phyloP scores from a whole-genome alignment of 345 rosid species.

The Rhizophora apiculata region DNA sequence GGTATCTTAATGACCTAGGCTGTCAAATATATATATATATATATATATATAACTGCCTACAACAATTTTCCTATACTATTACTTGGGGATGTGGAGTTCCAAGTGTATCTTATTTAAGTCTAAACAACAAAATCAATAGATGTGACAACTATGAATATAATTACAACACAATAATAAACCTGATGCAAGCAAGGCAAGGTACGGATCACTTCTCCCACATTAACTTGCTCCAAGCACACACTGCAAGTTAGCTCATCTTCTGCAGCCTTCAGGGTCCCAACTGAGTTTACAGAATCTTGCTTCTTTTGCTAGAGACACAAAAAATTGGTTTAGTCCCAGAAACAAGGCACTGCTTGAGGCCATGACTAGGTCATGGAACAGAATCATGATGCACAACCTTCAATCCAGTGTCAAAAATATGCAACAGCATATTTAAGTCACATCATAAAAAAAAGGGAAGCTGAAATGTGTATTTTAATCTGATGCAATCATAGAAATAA shows the following conservation, averaged over 20 bases:
- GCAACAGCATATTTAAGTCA: too few relatives aligned
- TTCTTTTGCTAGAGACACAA: conserved; percentile 37
- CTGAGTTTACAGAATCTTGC: conserved; percentile 38
- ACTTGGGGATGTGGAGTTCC: too few relatives aligned
- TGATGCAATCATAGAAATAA: too few relatives aligned
- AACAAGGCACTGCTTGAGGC: too few relatives aligned
- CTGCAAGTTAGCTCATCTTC: conserved; percentile 74
- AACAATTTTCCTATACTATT: too few relatives aligned
- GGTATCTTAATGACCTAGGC: too few relatives aligned
- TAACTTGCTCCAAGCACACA: conserved; percentile 83
- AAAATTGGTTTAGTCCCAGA: not conserved
- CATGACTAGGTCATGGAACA: not conserved
- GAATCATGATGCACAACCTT: not conserved
- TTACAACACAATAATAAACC: conserved; percentile 30
- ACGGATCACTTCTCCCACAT: conserved; percentile 56
- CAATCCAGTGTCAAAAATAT: not conserved
- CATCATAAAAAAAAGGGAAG: not conserved
- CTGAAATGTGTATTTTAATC: not conserved
- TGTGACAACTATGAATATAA: not conserved
- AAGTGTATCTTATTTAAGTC: too few relatives aligned
- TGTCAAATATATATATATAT: too few relatives aligned
- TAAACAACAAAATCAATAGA: too few relatives aligned
- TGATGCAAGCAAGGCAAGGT: conserved; percentile 78
- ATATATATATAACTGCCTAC: too few relatives aligned
- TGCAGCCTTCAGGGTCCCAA: conserved; percentile 36